These are phyloP conservation scores for Akanthomyces uredinophilus DNA, from an alignment of 2,329 filamentous ascomycete species.

Conservation along the genomic window DNA sequence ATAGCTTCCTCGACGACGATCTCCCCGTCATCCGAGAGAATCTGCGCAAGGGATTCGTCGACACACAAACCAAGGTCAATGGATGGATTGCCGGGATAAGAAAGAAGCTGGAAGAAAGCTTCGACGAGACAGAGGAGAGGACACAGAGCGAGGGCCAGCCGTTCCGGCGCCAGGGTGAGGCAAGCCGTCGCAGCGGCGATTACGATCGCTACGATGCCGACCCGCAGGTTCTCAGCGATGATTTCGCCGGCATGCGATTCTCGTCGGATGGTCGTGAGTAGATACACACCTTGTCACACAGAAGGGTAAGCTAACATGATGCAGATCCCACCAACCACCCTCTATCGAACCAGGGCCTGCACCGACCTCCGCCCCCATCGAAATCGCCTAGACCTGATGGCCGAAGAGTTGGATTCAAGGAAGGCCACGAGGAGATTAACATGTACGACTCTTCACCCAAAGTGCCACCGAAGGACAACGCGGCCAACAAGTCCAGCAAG, in stretches of 20 bases:
- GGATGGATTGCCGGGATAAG: constrained; percentile 86
- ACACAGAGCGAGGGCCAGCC: constrained; percentile 27
- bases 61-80: constrained; percentile 91
- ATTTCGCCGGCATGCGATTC: constrained; percentile 71
- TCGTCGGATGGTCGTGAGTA: constrained; percentile 57
- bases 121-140: constrained; percentile 59
- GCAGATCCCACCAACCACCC: constrained; percentile 48
- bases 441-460: constrained; percentile 64
- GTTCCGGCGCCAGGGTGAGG: constrained; percentile 52
- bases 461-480: constrained; percentile 47
- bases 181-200: constrained; percentile 71
- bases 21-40: constrained; percentile 90
- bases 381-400: constrained; percentile 47
- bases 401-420: constrained; percentile 53
- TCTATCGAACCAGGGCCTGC: constrained; percentile 71
- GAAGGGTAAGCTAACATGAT: constrained; percentile 16
- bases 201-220: constrained; percentile 93
- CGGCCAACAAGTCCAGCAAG: constrained; percentile 71
- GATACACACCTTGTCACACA: not conserved
- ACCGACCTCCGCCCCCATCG: constrained; percentile 60
- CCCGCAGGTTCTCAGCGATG: constrained; percentile 81
- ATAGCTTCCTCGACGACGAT: constrained; percentile 94
- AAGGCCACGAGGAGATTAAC: constrained; percentile 70
- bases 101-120: constrained; percentile 89
- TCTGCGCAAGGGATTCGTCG: constrained; percentile 86